Base-by-base conservation (phyloP, 192 early-diverging fungal species). In the Coemansia erecta region DNA sequence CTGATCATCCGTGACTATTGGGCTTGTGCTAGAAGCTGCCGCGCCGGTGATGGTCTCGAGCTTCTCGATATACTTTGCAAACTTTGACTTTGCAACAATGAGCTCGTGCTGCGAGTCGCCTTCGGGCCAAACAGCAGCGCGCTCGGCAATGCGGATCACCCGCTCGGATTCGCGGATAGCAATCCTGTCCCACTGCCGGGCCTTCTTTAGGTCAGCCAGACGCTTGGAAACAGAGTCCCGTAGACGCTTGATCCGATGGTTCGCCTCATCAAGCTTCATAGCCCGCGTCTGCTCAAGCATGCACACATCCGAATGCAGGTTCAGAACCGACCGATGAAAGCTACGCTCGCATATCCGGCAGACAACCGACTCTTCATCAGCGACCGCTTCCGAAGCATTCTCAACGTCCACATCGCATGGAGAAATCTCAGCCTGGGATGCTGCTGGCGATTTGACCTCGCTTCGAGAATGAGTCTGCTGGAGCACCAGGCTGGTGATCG, bases 291-390 rank as follows among this genome's bases (percentile, higher is more conserved):
- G 90, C 64, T 84, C 85, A 15, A 88, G 83, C 39, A 82, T 82
- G 66, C 94, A 95, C 15, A 86, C 77, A 46, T 91, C 90, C 7
- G 89, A 87, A 64, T 95, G 94, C 39, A 81, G 80, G 28, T 90
- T 88, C 43, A 94, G 75, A 26, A 84, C 82, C 13, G 76, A 58
- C 2, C 86, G 72, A 33, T 79, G 63, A 18, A 94, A 85, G 42
- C 80, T 79, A 28, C 91, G 90, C 66, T 95, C 94, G 53, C 94
- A 95, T 51, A 95, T 91, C 15, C 94, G 79, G 50, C 94, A 95
- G 4, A 94, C 72, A 11, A 93, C 85, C 45, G 70, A 13, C 48
- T 69, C 70, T 31, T 59, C 58, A 13, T 57, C 64, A 8, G 70
- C 51, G n/a, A 17, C 44, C 8, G 28, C 19, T 15, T 31, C 62